Percentiles rank a stretch among this genome's conserved stretches.
Evolutionary conservation across 257 asterid species (phyloP).

Genomic region (Primulina tabacum): DNA sequence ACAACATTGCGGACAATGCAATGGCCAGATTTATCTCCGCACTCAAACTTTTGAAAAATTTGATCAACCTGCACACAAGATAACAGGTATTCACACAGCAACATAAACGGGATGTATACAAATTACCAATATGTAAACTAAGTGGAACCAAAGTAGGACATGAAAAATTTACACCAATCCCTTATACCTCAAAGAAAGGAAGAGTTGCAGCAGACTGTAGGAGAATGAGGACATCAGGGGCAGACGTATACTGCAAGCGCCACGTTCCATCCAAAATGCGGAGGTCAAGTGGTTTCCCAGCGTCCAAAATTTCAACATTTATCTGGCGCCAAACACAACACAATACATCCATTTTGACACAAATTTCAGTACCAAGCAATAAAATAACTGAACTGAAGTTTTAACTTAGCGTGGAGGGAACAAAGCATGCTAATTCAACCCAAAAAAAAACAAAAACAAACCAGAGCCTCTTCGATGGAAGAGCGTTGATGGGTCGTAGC

Average conservation of each 20-base stretch:
- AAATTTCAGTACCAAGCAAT: neutral
- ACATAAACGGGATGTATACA: neutral
- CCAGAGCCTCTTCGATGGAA: slow-evolving; percentile 74
- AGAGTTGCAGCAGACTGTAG: slow-evolving; percentile 69
- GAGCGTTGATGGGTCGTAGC: slow-evolving; percentile 66
- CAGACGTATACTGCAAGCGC: slow-evolving; percentile 94
- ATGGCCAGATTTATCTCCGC: slow-evolving; percentile 39
- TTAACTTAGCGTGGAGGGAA: too few relatives aligned
- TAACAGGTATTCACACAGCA: neutral
- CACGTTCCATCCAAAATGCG: slow-evolving; percentile 75
- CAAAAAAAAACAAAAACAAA: slow-evolving; percentile 15
- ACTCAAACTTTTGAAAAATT: slow-evolving; percentile 80
- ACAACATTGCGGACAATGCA: slow-evolving; percentile 76
- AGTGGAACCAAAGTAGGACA: neutral
- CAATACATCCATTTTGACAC: neutral
- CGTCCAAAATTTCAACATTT: slow-evolving; percentile 58
- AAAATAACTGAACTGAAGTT: neutral
- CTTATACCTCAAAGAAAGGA: slow-evolving; percentile 67
- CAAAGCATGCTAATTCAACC: too few relatives aligned
- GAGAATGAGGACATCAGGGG: slow-evolving; percentile 77
- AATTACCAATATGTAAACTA: neutral
- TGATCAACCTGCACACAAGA: slow-evolving; percentile 57
- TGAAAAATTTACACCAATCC: slow-evolving; percentile 12
- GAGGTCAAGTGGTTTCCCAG: slow-evolving; percentile 58
- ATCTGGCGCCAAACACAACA: slow-evolving; percentile 38